Evolutionary conservation across 1,139 yeast species (phyloP), one percentile per base, ranked within the genome.

Genomic region (Candida tropicalis): DNA sequence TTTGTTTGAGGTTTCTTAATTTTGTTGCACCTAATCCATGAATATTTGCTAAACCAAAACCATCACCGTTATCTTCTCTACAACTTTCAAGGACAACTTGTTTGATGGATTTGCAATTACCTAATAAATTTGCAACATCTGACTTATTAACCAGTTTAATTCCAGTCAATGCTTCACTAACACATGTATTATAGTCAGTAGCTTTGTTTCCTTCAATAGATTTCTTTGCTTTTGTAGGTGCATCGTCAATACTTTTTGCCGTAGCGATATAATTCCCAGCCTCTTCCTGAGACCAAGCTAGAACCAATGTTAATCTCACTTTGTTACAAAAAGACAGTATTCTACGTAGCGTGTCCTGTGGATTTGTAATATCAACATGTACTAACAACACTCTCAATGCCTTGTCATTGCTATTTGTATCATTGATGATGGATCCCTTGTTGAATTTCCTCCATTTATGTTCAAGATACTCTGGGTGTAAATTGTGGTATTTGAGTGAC

Each of bases 381-480:
- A 85, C 81, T 39, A 93, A 65, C 35, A 93, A 59, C 1, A 90
- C 70, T 13, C 91, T 77, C 39, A 85, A 68, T 9, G 77, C 75
- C 22, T 68, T 60, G 50, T 73, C 78, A 24, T 76, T 70, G n/a
- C 44, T 69, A 8, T 76, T 74, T 28, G 67, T 59, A 48, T 73
- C 77, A 23, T 75, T 70, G 9, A 54, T 46, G 5, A 46, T 37
- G 8, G 54, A 48, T 2, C 73, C 73, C 35, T 67, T 65, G 44
- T 68, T 66, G 31, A 70, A 50, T 43, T 82, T 81, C 49, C 78
- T 79, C 54, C 90, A 71, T 43, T 95, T 76, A 45, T 79, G 78
- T 70, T 82, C 81, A 3, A 93, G 80, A 56, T 93, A 90, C 58
- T 90, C 97, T 0, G 96, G 96, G 49, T 87, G 91, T 35, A 91